These are phyloP conservation scores for Amanita rimosa DNA, from an alignment of 768 basidiomycete species.

Conservation along the genomic window DNA sequence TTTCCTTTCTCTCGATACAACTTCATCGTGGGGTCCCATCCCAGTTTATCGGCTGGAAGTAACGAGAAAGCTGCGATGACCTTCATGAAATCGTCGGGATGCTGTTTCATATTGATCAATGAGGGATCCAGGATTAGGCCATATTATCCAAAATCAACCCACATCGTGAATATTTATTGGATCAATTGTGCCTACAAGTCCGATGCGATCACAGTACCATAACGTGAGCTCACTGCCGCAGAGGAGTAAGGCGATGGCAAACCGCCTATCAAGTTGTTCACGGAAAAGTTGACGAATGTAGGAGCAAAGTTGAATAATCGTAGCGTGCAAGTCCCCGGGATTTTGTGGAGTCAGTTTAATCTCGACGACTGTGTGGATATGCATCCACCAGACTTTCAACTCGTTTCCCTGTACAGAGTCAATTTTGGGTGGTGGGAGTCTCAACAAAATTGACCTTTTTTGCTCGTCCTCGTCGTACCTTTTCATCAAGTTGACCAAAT, in stretches of 20 bases:
- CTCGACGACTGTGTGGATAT: neutral
- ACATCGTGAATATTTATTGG: constrained; percentile 8
- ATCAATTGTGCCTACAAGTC: constrained; percentile 5
- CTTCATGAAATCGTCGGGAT: neutral
- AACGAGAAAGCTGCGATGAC: neutral
- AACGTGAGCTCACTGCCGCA: constrained; percentile 5
- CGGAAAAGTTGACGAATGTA: constrained; percentile 9
- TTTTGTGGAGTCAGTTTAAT: neutral
- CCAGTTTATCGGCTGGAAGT: neutral
- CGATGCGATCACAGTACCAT: constrained; percentile 7
- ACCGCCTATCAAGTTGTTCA: constrained; percentile 9
- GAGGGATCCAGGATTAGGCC: no score
- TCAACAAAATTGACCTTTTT: neutral
- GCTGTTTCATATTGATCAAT: neutral
- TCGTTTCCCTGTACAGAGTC: neutral
- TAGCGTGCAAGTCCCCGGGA: neutral
- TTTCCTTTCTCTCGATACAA: neutral
- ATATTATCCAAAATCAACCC: neutral
- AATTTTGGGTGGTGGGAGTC: no score
- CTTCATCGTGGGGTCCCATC: neutral
- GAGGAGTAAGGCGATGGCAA: constrained; percentile 4
- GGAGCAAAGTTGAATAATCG: neutral
- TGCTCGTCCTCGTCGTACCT: neutral
- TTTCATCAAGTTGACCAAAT: neutral
- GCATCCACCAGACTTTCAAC: neutral